Evolutionary conservation across 1,284 basidiomycete genomes (phyloP).

Genomic region (Amylostereum areolatum): DNA sequence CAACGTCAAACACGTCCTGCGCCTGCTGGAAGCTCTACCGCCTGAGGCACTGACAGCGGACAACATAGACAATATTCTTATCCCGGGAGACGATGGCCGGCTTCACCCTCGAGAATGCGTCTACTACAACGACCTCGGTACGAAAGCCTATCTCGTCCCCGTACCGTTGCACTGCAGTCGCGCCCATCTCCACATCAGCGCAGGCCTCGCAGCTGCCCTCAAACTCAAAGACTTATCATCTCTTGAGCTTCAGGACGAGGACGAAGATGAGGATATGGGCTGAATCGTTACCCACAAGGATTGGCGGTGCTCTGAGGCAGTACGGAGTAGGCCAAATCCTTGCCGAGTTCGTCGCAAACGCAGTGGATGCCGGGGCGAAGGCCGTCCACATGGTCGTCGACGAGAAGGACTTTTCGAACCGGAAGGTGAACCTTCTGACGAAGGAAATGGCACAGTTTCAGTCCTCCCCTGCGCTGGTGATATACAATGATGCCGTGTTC

Average conservation of each 20-base stretch:
- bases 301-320: slow-evolving; percentile 1
- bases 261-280: background rate
- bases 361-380: slow-evolving; percentile 1
- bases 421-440: background rate
- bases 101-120: background rate
- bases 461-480: background rate
- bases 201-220: background rate
- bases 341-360: slow-evolving; percentile 7
- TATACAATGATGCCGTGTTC: slow-evolving; percentile 1
- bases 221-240: background rate
- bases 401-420: background rate
- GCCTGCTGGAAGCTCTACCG: background rate
- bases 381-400: slow-evolving; percentile 1
- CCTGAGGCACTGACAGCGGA: background rate
- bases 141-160: no score
- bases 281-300: background rate
- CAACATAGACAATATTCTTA: background rate
- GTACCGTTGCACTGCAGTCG: background rate
- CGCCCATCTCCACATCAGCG: background rate
- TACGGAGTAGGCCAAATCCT: background rate
- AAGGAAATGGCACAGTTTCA: background rate
- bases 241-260: slow-evolving; percentile 2
- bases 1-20: background rate
- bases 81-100: background rate
- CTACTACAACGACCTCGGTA: background rate